Conservation (phyloP, 371 early-diverging fungal genomes). For the Lichtheimia corymbifera region DNA sequence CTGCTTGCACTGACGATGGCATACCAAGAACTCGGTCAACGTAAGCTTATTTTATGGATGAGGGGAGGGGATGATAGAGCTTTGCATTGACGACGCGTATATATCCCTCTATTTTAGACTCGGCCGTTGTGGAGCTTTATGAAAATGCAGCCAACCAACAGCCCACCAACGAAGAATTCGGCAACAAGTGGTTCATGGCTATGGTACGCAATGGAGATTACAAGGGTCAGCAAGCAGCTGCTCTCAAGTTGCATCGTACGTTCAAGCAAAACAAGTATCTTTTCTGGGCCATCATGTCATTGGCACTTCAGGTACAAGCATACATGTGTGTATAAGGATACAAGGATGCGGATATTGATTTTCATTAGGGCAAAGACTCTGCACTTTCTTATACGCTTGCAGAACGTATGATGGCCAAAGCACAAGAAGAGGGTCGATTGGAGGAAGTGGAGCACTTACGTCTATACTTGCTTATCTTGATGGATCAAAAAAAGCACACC, state of each 20-base stretch:
- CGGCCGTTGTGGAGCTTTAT: constrained; percentile 73
- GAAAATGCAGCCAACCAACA: constrained; percentile 63
- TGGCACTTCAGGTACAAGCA: constrained; percentile 62
- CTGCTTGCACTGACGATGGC: constrained; percentile 76
- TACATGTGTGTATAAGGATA: background rate
- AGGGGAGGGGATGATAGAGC: background rate
- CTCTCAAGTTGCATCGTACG: constrained; percentile 78
- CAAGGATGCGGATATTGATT: background rate
- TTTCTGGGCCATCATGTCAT: constrained; percentile 88
- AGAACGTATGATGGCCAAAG: constrained; percentile 86
- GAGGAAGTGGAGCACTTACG: constrained; percentile 63
- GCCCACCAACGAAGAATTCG: constrained; percentile 77
- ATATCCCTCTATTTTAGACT: constrained; percentile 54
- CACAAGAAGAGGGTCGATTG: constrained; percentile 66
- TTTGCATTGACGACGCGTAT: background rate
- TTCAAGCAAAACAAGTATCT: constrained; percentile 79
- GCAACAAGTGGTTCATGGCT: constrained; percentile 84
- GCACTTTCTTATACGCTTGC: constrained; percentile 70
- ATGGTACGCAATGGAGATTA: constrained; percentile 72
- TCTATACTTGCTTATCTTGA: constrained; percentile 67
- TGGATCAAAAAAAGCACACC: constrained; percentile 61
- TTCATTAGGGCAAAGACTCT: constrained; percentile 28
- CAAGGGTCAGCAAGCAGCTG: constrained; percentile 82
- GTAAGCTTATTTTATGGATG: constrained; percentile 35
- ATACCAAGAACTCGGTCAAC: constrained; percentile 60